A percentile compares a stretch with the other conserved stretches of the same genome.
Conservation (phyloP, 164 flowering plant genomes). For the Euptelea pleiosperma region DNA sequence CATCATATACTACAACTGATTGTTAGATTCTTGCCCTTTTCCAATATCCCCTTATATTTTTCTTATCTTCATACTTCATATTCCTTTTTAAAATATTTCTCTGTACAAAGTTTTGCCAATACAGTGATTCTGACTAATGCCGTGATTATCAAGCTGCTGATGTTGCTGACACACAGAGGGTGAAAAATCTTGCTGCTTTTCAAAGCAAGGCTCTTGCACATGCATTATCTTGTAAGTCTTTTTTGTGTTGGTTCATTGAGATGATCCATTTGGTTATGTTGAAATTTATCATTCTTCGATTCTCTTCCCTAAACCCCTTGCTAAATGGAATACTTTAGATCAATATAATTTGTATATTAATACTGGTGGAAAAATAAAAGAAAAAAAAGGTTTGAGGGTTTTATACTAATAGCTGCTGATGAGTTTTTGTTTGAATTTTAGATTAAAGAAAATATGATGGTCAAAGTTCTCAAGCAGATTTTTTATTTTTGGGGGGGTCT, state of each 20-base stretch:
- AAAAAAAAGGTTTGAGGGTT: too few relatives aligned
- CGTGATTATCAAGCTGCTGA: constrained; percentile 17
- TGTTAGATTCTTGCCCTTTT: background rate
- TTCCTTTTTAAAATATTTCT: background rate
- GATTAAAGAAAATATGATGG: too few relatives aligned
- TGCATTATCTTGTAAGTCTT: constrained; percentile 61
- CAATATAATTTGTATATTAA: too few relatives aligned
- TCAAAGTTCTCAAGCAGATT: too few relatives aligned
- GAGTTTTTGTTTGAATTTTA: too few relatives aligned
- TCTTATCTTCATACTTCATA: background rate
- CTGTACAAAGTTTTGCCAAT: background rate
- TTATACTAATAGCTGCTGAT: too few relatives aligned
- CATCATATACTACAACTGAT: constrained; percentile 59
- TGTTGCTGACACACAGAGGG: constrained; percentile 33
- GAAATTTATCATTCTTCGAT: too few relatives aligned
- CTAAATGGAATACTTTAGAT: too few relatives aligned
- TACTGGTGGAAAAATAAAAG: too few relatives aligned
- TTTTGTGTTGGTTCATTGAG: background rate
- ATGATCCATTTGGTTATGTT: too few relatives aligned
- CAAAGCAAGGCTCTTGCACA: constrained; percentile 62
- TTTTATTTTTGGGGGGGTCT: too few relatives aligned
- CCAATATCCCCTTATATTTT: background rate
- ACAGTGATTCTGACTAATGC: background rate
- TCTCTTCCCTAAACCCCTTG: too few relatives aligned
- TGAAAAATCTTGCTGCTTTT: constrained; percentile 51